Evolutionary conservation across 306 rosid genomes (phyloP), one percentile per base, ranked within the genome.

Genomic region (Begonia peltatifolia): DNA sequence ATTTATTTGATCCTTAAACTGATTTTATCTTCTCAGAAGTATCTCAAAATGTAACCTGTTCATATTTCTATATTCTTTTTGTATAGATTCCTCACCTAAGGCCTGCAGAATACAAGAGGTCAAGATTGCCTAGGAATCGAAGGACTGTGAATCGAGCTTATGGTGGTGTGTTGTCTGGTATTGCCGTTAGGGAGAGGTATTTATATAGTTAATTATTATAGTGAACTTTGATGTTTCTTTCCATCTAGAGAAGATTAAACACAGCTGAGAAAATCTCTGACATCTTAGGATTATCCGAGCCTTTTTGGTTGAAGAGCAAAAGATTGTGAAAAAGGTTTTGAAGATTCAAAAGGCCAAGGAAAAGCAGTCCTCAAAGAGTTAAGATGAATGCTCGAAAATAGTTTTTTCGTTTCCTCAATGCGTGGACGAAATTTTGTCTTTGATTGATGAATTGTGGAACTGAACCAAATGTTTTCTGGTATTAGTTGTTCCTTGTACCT

Each of bases 321-420:
- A 87, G 71, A 87, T 87, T 63, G 95, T 87, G 73, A 87, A 87
- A 42, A 87, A 87, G 73, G 95, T 87, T 14, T 71, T 87, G 95
- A 87, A 87, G 93, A 87, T 87, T 61, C 95, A 87, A 62, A 82
- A 82, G 78, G 74, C 88, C 38, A 87, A 87, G 67, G 95, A 87
- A 63, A 87, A 74, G 76, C 79, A 50, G 58, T 72, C 95, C 14
- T 25, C 68, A 1, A 86, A 70, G 79, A 71, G 61, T 62, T 82
- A 76, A 44, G 48, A 10, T 44, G 6, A 11, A 44, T 44, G 4
- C 3, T 30, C 8, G 7, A 30, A 30, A 5, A 30, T 30, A 30
- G 38, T 30, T 30, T 30, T 30, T 30, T 30, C 38, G 1, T 30
- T 4, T 30, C 38, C 8, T 30, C 38, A 7, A 25, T 25, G 35